Evolutionary conservation across 352 stramenopile species (phyloP).

Genomic region (Phytophthora idaei): DNA sequence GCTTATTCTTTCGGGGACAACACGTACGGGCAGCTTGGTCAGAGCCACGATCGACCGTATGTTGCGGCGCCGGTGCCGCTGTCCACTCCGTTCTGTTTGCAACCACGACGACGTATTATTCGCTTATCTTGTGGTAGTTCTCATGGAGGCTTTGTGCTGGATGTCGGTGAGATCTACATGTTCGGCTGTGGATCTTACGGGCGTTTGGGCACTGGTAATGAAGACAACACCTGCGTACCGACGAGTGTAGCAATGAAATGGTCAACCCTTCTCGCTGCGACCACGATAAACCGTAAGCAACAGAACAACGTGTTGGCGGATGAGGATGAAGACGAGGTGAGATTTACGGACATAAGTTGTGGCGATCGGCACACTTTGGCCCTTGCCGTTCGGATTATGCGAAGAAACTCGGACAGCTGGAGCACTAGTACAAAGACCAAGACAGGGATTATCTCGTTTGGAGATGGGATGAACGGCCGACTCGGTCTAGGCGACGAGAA

Average conservation of each 20-base stretch:
- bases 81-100: constrained; percentile 32
- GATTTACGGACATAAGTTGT: constrained; percentile 45
- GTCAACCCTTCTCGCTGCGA: constrained; percentile 32
- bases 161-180: constrained; percentile 66
- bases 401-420: constrained; percentile 6
- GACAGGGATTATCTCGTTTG: constrained; percentile 64
- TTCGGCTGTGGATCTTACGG: constrained; percentile 61
- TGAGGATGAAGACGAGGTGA: neutral
- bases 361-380: constrained; percentile 71
- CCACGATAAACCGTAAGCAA: constrained; percentile 14
- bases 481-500: constrained; percentile 60
- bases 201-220: neutral
- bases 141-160: constrained; percentile 69
- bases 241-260: constrained; percentile 43
- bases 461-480: constrained; percentile 71
- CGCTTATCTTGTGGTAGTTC: constrained; percentile 56
- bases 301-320: neutral
- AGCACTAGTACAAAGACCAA: constrained; percentile 22
- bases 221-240: neutral
- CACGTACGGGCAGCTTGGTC: constrained; percentile 65
- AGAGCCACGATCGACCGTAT: constrained; percentile 40
- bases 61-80: constrained; percentile 16
- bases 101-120: constrained; percentile 36
- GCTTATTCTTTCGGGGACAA: constrained; percentile 64
- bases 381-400: constrained; percentile 15